Percentiles rank a stretch among this genome's conserved stretches.
Conservation (phyloP, 2,329 filamentous ascomycete genomes). For the Gyromitra esculenta region DNA sequence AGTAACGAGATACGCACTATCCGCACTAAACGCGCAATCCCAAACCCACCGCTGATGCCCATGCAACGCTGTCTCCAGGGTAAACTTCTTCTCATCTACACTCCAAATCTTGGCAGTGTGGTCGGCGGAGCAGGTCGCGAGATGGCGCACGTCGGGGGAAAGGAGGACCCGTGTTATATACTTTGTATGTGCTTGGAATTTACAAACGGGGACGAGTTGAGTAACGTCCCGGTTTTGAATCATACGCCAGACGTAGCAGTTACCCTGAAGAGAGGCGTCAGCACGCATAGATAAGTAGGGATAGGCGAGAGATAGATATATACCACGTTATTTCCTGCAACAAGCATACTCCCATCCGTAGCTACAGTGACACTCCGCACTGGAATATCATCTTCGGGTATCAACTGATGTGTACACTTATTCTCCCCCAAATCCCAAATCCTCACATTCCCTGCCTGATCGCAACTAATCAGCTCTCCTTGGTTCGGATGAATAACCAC, state of each 20-base stretch:
- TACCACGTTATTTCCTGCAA: slow-evolving; percentile 91
- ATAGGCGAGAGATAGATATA: slow-evolving; percentile 54
- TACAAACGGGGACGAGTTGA: slow-evolving; percentile 83
- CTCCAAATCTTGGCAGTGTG: slow-evolving; percentile 94
- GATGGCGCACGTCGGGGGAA: slow-evolving; percentile 90
- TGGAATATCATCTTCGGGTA: slow-evolving; percentile 93
- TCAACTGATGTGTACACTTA: slow-evolving; percentile 93
- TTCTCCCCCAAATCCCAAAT: slow-evolving; percentile 98
- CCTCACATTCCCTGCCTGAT: slow-evolving; percentile 88
- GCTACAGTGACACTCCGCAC: slow-evolving; percentile 96
- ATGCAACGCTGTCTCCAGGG: slow-evolving; percentile 84
- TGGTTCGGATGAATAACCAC: slow-evolving; percentile 99
- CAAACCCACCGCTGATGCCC: slow-evolving; percentile 97
- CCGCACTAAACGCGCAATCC: slow-evolving; percentile 95
- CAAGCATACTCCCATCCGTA: slow-evolving; percentile 89
- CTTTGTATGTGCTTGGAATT: slow-evolving; percentile 88
- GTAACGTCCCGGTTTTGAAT: slow-evolving; percentile 84
- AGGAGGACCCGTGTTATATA: slow-evolving; percentile 93
- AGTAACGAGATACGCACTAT: slow-evolving; percentile 91
- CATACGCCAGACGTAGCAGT: slow-evolving; percentile 97
- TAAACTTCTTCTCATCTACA: slow-evolving; percentile 70
- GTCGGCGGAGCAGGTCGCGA: slow-evolving; percentile 92
- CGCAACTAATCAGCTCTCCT: slow-evolving; percentile 96
- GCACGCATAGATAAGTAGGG: slow-evolving; percentile 23
- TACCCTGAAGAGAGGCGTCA: slow-evolving; percentile 70